Percentiles rank a stretch among this genome's conserved stretches.
Conservation (phyloP, 2,329 filamentous ascomycete species). For the Penicillium sp. region DNA sequence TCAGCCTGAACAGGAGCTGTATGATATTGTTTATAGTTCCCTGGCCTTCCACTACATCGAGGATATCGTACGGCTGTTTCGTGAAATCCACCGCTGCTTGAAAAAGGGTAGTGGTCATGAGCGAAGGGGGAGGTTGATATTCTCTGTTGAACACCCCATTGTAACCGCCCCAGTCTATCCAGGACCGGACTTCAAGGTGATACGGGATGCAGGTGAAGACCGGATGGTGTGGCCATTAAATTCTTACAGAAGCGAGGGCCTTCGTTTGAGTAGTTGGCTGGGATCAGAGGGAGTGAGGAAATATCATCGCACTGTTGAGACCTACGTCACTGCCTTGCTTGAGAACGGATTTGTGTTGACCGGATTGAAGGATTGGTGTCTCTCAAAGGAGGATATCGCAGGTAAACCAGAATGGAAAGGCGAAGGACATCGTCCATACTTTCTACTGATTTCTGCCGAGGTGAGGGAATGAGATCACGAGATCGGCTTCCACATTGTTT, state of each 20-base stretch:
- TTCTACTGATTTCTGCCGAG: slow-evolving; percentile 32
- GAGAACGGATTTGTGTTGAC: slow-evolving; percentile 39
- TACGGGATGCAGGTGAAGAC: slow-evolving; percentile 32
- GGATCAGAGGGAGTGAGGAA: slow-evolving; percentile 43
- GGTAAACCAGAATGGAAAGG: slow-evolving; percentile 32
- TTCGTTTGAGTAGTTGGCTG: slow-evolving; percentile 44
- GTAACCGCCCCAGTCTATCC: slow-evolving; percentile 42
- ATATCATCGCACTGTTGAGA: slow-evolving; percentile 47
- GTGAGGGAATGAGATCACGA: background rate
- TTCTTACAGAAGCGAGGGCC: slow-evolving; percentile 34
- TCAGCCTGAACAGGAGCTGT: slow-evolving; percentile 12
- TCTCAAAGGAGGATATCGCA: slow-evolving; percentile 30
- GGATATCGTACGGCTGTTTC: slow-evolving; percentile 33
- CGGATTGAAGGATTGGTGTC: slow-evolving; percentile 42
- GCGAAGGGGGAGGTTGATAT: slow-evolving; percentile 28
- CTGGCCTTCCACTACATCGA: slow-evolving; percentile 45
- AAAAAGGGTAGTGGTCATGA: slow-evolving; percentile 36
- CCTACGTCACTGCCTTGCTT: slow-evolving; percentile 42
- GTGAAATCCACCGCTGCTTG: slow-evolving; percentile 27
- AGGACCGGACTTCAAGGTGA: slow-evolving; percentile 14
- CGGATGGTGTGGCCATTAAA: slow-evolving; percentile 42
- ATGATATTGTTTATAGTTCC: slow-evolving; percentile 44
- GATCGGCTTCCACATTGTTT: background rate
- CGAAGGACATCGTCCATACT: slow-evolving; percentile 37
- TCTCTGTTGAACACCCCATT: slow-evolving; percentile 51